Evolutionary conservation across 257 asterid species (phyloP), one percentile per base, ranked within the genome.

Genomic region (Salvia rosmarinus): DNA sequence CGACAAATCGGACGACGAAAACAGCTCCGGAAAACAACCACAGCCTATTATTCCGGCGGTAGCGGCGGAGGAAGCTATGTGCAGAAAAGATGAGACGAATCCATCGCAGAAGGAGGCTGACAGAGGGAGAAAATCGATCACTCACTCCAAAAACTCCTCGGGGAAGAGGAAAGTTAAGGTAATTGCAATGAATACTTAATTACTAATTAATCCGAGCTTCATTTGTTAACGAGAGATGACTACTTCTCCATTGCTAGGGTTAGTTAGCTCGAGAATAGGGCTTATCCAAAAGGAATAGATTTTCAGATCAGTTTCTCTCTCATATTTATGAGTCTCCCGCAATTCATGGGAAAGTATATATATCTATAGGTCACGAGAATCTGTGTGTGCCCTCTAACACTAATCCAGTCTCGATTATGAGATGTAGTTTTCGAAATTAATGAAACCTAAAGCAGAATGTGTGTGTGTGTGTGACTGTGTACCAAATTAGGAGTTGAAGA

Each of bases 91-190:
- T 0, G 44, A 39, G 9, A 9, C 0, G 44, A 39, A 9, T 9
- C 44, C 44, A 9, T 39, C 13, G 71, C 59, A 32, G 56, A 56
- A 75, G 44, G 82, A 76, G 70, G 9, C 57, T 12, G 82, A 75
- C 4, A 84, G 79, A 75, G 76, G 78, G n/a, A 85, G 82, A 43
- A 88, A 85, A 75, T 81, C 96, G 11, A 75, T 78, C 12, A 8
- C 80, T 4, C 76, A 75, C 25, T 69, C 89, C 19, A 86, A 86
- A 74, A 85, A 77, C 81, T 62, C 83, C 71, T 77, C 67, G 0
- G 87, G 87, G 14, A 92, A 92, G 83, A 75, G 87, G 83, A 92
- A 89, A 76, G 90, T 89, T 1, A 92, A 89, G 98, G 98, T 89
- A 81, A 34, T 11, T 39, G 13, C 8, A 2, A 39, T 39, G 10